Evolutionary conservation across 2,329 filamentous ascomycete genomes (phyloP).

Genomic region (Blumeria hordei): DNA sequence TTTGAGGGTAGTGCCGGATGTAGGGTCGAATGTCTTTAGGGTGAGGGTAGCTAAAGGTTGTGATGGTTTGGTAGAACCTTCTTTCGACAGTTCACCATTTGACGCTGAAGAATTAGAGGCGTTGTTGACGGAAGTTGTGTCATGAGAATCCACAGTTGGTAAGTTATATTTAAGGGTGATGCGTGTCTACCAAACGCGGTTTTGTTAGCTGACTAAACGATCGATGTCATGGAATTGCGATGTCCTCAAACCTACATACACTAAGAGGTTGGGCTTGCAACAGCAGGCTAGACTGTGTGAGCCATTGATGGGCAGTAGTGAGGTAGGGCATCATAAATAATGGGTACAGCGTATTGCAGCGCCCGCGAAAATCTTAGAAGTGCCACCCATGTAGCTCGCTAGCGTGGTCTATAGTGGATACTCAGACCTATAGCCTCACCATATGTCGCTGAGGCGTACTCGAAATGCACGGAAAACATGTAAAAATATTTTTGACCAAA

Average conservation of each 20-base stretch:
- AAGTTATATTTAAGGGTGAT: neutral
- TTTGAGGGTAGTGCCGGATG: constrained; percentile 61
- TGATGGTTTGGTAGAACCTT: constrained; percentile 8
- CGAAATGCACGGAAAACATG: too few species aligned
- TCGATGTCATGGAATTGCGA: neutral
- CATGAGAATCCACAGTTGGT: neutral
- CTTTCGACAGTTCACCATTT: constrained; percentile 10
- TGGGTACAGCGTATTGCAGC: constrained; percentile 19
- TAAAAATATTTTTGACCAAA: too few species aligned
- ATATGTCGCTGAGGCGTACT: too few species aligned
- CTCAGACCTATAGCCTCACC: constrained; percentile 19
- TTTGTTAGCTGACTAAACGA: neutral
- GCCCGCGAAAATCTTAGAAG: constrained; percentile 41
- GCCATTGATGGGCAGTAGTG: constrained; percentile 68
- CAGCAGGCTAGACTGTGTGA: constrained; percentile 65
- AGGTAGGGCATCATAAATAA: constrained; percentile 47
- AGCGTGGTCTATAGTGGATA: constrained; percentile 39
- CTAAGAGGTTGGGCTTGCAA: constrained; percentile 67
- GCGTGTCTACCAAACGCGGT: neutral
- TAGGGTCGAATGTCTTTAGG: constrained; percentile 75
- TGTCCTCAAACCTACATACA: constrained; percentile 24
- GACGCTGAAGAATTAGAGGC: neutral
- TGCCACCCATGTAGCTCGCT: constrained; percentile 40
- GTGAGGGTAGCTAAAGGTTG: constrained; percentile 37
- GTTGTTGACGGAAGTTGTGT: neutral